Evolutionary conservation across 2,329 filamentous ascomycete genomes (phyloP), one percentile per base, ranked within the genome.

Genomic region (Aspergillus calidoustus): DNA sequence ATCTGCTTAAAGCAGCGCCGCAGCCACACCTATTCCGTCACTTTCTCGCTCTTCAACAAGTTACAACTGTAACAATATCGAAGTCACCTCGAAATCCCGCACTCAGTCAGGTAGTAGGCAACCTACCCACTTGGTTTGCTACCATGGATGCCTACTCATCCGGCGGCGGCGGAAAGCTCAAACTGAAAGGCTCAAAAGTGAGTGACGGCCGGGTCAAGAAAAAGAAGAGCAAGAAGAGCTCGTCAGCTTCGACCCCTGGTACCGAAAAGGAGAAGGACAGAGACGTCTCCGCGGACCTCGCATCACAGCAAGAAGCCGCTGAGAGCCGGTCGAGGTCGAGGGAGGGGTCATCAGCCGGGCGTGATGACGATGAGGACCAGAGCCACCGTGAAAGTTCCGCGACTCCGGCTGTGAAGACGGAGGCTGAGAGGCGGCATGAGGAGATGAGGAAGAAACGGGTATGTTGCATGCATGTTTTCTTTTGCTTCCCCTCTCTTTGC

Each of bases 361-460:
- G 28, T 38, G 30, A 25, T 8, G 17, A 19, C 6, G 54, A 57
- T 22, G 23, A 49, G 30, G 54, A 57, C 23, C 46, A 52, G 46
- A 72, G 68, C 22, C 23, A 19, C 23, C n/a, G 17, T 23, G 9
- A 54, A 30, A 31, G 15, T 30, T 19, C 23, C 28, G 48, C 25
- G 48, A 31, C n/a, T 50, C 25, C 25, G 48, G 22, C 7, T 30
- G 77, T 79, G 63, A 97, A 96, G 83, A 98, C 94, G 0, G 92
- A 96, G 65, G 87, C 93, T 1, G 92, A 99, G 80, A 83, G 84
- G 68, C 84, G 88, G 49, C 87, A 95, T 71, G 92, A 96, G 68
- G 94, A 98, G 79, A 84, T 86, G 70, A 87, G 90, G 76, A 85
- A 87, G 76, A 95, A 92, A 80, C 86, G 92, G 82, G 91, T 92